Base-by-base conservation (phyloP, 2,329 filamentous ascomycete genomes). In the Talaromyces albobiverticillius region DNA sequence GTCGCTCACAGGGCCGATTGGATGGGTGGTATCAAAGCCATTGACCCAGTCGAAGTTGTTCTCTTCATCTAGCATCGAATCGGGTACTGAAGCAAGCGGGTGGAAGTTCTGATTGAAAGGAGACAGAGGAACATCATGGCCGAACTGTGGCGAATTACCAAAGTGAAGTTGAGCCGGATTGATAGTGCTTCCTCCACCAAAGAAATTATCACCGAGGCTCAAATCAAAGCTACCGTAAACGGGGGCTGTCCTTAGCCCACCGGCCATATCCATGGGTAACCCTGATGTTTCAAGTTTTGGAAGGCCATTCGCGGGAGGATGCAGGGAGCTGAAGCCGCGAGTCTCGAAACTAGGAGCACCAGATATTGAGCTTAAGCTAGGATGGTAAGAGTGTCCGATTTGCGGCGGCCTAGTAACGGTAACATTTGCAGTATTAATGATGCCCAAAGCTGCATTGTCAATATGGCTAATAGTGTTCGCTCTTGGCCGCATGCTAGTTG, bases 391-490 rank as follows among this genome's bases (percentile, higher is more conserved):
- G 75, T 90, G 66, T 65, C 80, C 67, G 66, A 67, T 59, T 45
- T 67, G 67, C 22, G 57, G 60, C 16, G 49, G 49, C 10, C 63
- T 62, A 29, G 67, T 57, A 36, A 62, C 54, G 53, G 62, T 60
- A 34, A 65, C 67, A 43, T 61, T 59, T 10, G 63, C 57, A 58
- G 64, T 62, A 29, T 59, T 59, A 11, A 68, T 61, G 73, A 94
- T 82, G 62, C 87, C 89, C 69, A 95, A 82, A 38, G 86, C 83
- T 51, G 81, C 79, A 54, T 84, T 82, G 68, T 96, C 94, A 54
- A 97, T 85, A 70, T 97, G 92, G 67, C 92, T 94, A 66, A 99
- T 95, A 34, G 94, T 99, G 69, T 97, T 97, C 52, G 94, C 93
- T 64, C 94, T 82, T 20, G 93, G 94, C 60, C 94, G 83, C 83